Base-by-base conservation (phyloP, 306 rosid genomes). In the Abrus precatorius region DNA sequence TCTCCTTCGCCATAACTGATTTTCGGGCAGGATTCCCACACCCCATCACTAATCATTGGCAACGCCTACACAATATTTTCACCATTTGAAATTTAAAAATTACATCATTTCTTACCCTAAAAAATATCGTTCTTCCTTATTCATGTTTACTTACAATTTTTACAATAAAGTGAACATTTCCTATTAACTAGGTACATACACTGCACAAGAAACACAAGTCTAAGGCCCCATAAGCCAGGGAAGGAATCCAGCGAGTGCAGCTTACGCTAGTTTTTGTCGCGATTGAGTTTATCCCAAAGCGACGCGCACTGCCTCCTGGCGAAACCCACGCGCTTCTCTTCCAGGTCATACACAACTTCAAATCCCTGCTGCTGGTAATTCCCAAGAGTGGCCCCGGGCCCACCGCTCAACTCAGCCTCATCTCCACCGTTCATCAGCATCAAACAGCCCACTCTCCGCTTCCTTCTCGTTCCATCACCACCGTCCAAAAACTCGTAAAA, bases 381-480 rank as follows among this genome's bases (percentile, higher is more conserved):
- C 59, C 98, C 98, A 0, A 94, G 90, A 0, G 91, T 88, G 1
- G 91, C 98, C 47, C 91, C 91, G 9, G 98, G 98, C 69, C 98
- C 98, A 79, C 91, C 92, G 2, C 74, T 66, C 14, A 84, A 59
- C 34, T 92, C 94, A 20, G 43, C 20, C 38, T 90, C 97, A 80
- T 90, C 94, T 2, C 98, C 96, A 47, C 97, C 97, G 96, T 89
- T 87, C 96, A 94, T 90, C 77, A 94, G 5, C 97, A 92, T 94
- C 93, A 92, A 65, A 69, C 97, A 94, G 2, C 97, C 98, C 1
- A 94, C 98, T 2, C 67, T 89, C 86, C 75, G 75, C 80, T 84
- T 90, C 73, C 7, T 83, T 44, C 64, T 54, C 20, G 0, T 5
- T 27, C 86, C 90, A 80, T 87, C 92, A 0, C 90, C 85, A 14